Conservation (phyloP, 345 rosid genomes). For the Bretschneidera sinensis region DNA sequence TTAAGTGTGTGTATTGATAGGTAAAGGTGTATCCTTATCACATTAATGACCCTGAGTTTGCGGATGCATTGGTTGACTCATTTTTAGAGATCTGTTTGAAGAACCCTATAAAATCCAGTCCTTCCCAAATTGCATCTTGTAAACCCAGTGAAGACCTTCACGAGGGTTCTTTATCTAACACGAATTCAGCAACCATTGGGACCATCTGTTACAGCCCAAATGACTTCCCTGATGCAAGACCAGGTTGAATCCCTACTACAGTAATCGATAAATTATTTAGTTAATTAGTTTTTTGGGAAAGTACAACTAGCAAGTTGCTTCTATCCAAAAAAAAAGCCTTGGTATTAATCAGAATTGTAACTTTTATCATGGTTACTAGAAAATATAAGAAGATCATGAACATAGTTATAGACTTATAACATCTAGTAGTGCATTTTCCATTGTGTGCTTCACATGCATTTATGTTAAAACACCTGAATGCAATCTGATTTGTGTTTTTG, state of each 20-base stretch:
- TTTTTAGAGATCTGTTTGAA: constrained; percentile 56
- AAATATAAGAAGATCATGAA: too few relatives aligned
- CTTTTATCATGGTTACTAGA: too few relatives aligned
- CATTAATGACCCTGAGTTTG: constrained; percentile 85
- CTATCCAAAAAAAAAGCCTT: too few relatives aligned
- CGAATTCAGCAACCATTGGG: constrained; percentile 27
- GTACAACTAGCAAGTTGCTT: too few relatives aligned
- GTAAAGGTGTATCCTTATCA: constrained; percentile 58
- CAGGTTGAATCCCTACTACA: constrained; percentile 41
- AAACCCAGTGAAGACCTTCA: constrained; percentile 25
- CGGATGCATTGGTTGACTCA: constrained; percentile 65
- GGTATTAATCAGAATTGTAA: too few relatives aligned
- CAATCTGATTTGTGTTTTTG: background rate
- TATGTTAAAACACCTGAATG: background rate
- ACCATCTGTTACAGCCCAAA: constrained; percentile 51
- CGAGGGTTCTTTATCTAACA: constrained; percentile 20
- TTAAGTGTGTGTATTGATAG: constrained; percentile 28
- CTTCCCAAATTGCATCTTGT: constrained; percentile 21
- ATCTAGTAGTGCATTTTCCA: too few relatives aligned
- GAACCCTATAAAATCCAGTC: constrained; percentile 22
- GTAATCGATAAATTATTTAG: constrained; percentile 3
- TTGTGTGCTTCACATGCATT: background rate
- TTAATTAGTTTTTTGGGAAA: background rate
- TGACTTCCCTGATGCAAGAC: constrained; percentile 75
- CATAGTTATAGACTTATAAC: too few relatives aligned